Base-by-base conservation (phyloP, 1,284 basidiomycete genomes). In the Ustilago sp. region DNA sequence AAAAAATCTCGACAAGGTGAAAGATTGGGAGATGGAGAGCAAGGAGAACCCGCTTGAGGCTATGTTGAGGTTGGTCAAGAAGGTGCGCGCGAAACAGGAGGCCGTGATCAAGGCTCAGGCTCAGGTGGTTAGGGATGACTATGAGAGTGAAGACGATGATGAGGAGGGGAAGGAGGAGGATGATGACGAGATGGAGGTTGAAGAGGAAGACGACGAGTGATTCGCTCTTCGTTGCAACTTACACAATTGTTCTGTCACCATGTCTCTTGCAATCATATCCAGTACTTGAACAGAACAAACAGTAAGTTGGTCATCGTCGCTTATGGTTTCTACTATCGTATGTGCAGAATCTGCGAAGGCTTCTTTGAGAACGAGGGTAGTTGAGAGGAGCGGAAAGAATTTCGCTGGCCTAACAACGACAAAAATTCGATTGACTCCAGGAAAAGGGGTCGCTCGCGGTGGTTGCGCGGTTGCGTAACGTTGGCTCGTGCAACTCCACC, bases 81-180 rank as follows among this genome's bases (percentile, higher is more conserved):
- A 86, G 70, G 82, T 86, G 9, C 65, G 83, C 7, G 77, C 74
- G n/a, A 83, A 85, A 68, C 80, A 83, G 74, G 72, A 77, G 52
- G 70, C 74, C 15, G 60, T 85, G 34, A 67, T 86, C 41, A 72
- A 80, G 59, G 73, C 80, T 28, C 74, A 71, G 54, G 72, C 77
- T 41, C 76, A 80, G 43, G 64, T 80, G 19, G 67, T 82, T 0
- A 47, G 60, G 5, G 75, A 81, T 34, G 80, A 79, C 34, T 73
- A 78, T 12, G 71, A 62, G 12, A 68, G 69, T 12, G 80, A 76
- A 28, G 80, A 75, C 9, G 55, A 57, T n/a, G 68, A 71, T 2
- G 62, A 66, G 6, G 65, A 67, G 0, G 59, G 59, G 7, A 62
- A 74, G 7, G 57, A 66, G 9, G 62, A 70, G 1, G 63, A 74